phyloP scores from a whole-genome alignment of 768 basidiomycete genomes.

The Xanthoconium purpureum region DNA sequence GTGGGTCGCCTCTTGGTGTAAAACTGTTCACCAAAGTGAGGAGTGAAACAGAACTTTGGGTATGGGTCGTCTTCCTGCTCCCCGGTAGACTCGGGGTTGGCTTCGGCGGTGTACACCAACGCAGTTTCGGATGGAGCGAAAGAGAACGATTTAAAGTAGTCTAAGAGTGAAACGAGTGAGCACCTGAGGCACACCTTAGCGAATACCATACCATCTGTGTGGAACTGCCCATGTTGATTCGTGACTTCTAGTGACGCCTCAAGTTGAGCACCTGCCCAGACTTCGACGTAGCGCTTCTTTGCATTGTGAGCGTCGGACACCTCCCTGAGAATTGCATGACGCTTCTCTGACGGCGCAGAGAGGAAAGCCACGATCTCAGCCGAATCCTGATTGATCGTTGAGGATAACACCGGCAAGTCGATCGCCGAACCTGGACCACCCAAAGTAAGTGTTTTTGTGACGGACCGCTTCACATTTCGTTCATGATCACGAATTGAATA shows the following conservation, averaged over 20 bases:
- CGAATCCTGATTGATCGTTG: constrained; percentile 16
- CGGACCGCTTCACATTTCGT: constrained; percentile 45
- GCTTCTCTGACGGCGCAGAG: constrained; percentile 40
- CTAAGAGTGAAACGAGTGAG: constrained; percentile 31
- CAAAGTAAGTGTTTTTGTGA: constrained; percentile 40
- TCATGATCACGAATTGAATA: constrained; percentile 51
- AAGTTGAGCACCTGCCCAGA: constrained; percentile 49
- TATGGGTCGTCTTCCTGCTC: constrained; percentile 27
- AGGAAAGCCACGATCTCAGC: constrained; percentile 40
- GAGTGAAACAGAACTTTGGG: constrained; percentile 51
- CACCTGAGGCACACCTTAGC: neutral
- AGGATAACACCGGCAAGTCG: constrained; percentile 12
- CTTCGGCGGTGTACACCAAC: constrained; percentile 62
- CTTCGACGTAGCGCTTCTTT: constrained; percentile 54
- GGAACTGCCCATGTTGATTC: constrained; percentile 55
- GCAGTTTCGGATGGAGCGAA: constrained; percentile 54
- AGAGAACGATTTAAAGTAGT: constrained; percentile 46
- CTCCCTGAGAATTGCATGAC: constrained; percentile 47
- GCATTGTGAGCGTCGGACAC: constrained; percentile 19
- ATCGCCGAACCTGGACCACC: constrained; percentile 7
- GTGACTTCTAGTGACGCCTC: constrained; percentile 55
- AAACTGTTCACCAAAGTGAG: constrained; percentile 65
- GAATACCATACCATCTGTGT: constrained; percentile 50
- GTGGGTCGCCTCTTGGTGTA: constrained; percentile 49
- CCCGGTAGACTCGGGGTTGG: constrained; percentile 28